Evolutionary conservation across 129 eudicot genomes (phyloP).

Genomic region (Centella asiatica): DNA sequence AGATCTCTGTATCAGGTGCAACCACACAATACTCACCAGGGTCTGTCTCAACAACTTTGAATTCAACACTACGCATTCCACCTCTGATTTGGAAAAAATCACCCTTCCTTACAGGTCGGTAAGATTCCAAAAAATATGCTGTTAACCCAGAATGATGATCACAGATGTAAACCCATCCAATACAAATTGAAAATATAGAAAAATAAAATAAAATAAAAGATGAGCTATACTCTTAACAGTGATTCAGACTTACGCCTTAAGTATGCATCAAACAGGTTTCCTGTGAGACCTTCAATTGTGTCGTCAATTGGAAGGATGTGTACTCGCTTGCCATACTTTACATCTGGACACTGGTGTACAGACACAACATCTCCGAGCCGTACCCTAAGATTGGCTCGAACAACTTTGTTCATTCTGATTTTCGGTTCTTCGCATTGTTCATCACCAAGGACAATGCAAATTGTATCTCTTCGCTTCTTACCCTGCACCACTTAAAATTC

Average conservation of each 20-base stretch:
- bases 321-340: constrained; percentile 71
- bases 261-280: constrained; percentile 66
- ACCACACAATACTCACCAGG: constrained; percentile 83
- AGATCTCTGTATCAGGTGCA: constrained; percentile 79
- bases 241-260: constrained; percentile 48
- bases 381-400: constrained; percentile 61
- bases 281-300: constrained; percentile 77
- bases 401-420: constrained; percentile 70
- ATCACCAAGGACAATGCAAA: constrained; percentile 27
- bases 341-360: constrained; percentile 81
- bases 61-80: constrained; percentile 76
- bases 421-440: constrained; percentile 62
- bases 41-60: constrained; percentile 70
- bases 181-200: too few relatives aligned
- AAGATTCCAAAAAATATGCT: constrained; percentile 75
- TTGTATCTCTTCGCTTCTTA: constrained; percentile 29
- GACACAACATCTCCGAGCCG: constrained; percentile 78
- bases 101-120: constrained; percentile 71
- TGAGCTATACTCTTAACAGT: neutral
- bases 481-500: constrained; percentile 15
- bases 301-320: constrained; percentile 75
- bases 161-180: neutral
- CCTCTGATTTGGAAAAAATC: constrained; percentile 79
- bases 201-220: too few relatives aligned
- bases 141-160: constrained; percentile 1